Percentiles rank a stretch among this genome's conserved stretches.
Conservation (phyloP, 345 rosid genomes). For the Gossypium mustelinum region DNA sequence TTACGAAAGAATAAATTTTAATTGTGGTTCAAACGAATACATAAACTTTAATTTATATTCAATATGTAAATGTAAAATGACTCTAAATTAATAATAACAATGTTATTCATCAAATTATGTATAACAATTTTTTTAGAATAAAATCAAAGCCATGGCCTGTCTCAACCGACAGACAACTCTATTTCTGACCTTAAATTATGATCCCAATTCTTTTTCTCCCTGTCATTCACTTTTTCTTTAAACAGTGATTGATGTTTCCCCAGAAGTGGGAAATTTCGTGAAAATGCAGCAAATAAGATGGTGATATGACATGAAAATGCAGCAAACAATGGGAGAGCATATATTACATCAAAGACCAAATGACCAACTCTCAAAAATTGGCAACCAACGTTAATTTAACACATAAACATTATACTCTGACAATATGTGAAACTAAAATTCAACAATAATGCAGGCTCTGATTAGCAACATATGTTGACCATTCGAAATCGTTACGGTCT, state of each 20-base stretch:
- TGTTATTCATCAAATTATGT: too few relatives aligned
- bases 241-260: not conserved
- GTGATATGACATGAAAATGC: not conserved
- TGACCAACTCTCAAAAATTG: not conserved
- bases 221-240: not conserved
- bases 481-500: not conserved
- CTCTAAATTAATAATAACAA: too few relatives aligned
- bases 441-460: not conserved
- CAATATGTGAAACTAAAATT: not conserved
- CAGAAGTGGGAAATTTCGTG: not conserved
- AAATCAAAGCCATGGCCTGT: too few relatives aligned
- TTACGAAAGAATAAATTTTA: too few relatives aligned
- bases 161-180: too few relatives aligned
- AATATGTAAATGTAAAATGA: too few relatives aligned
- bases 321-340: not conserved
- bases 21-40: too few relatives aligned
- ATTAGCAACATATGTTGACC: conserved; percentile 1
- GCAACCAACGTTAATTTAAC: not conserved
- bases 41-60: too few relatives aligned
- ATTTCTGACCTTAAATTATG: too few relatives aligned
- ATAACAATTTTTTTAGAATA: too few relatives aligned
- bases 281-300: conserved; percentile 1
- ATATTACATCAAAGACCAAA: not conserved
- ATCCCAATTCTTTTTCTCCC: not conserved
- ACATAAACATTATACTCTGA: too few relatives aligned